Evolutionary conservation across 108 stramenopile species (phyloP).

Genomic region (Nitzschia sp.): DNA sequence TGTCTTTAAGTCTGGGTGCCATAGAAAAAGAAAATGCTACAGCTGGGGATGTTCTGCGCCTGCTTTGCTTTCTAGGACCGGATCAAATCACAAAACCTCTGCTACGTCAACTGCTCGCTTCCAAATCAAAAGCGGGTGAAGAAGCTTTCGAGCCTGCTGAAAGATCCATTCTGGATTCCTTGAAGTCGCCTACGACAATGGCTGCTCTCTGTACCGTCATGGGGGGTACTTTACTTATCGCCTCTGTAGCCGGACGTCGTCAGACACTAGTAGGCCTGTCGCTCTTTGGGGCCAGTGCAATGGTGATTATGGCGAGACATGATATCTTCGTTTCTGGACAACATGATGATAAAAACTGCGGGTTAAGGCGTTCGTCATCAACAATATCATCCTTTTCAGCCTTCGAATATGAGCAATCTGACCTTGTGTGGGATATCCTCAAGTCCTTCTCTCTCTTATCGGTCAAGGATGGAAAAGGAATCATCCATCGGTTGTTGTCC

Average conservation of each 20-base stretch:
- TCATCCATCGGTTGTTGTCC: conserved; percentile 54
- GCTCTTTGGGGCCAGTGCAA: background rate
- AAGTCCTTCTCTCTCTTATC: conserved; percentile 59
- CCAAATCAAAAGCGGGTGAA: conserved; percentile 35
- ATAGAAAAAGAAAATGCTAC: conserved; percentile 46
- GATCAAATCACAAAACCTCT: conserved; percentile 60
- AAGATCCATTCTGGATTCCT: too few species aligned
- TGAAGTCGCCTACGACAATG: background rate
- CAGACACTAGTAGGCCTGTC: background rate
- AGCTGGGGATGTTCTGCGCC: conserved; percentile 40
- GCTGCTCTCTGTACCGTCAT: background rate
- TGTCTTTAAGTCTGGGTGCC: conserved; percentile 54
- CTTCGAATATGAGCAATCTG: conserved; percentile 56
- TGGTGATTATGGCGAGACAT: background rate
- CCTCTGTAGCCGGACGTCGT: background rate
- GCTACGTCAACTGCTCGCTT: conserved; percentile 42
- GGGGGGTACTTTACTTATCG: background rate
- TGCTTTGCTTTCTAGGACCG: conserved; percentile 59
- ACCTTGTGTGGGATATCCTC: conserved; percentile 63
- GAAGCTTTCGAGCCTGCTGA: conserved; percentile 5
- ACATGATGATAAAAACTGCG: background rate
- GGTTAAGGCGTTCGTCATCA: background rate
- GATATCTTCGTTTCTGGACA: background rate
- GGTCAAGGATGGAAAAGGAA: conserved; percentile 65
- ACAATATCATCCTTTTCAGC: conserved; percentile 12